Evolutionary conservation across 371 early-diverging fungal species (phyloP).

Genomic region (Mucor lusitanicus): DNA sequence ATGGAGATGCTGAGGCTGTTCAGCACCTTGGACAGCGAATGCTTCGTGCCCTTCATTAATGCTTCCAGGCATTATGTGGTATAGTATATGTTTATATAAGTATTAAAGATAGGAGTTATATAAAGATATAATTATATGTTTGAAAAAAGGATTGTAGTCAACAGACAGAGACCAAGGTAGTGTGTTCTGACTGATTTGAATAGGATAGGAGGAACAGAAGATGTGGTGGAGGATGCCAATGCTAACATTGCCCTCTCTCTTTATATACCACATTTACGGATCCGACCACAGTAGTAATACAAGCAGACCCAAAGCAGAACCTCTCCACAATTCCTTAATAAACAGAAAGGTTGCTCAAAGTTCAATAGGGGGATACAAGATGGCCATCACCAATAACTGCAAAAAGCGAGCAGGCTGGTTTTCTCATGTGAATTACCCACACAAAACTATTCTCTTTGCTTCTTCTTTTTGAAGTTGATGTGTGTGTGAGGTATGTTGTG

Average conservation of each 20-base stretch:
- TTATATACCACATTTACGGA: constrained; percentile 3
- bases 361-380: constrained; percentile 16
- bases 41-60: constrained; percentile 7
- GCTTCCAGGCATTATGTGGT: constrained; percentile 16
- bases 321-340: constrained; percentile 16
- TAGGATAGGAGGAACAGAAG: background rate
- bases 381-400: constrained; percentile 6
- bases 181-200: background rate
- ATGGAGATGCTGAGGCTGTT: constrained; percentile 5
- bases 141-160: constrained; percentile 1
- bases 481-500: background rate
- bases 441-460: background rate
- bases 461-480: background rate
- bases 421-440: constrained; percentile 26
- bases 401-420: background rate
- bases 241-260: background rate
- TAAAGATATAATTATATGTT: background rate
- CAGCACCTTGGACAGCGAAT: constrained; percentile 13
- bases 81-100: background rate
- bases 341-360: constrained; percentile 12
- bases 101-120: background rate
- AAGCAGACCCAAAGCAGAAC: background rate
- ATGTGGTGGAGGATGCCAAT: background rate
- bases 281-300: background rate
- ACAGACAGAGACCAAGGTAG: background rate